These are phyloP conservation scores for Fusarium sambucinum DNA, from an alignment of 2,329 filamentous ascomycete species.

Conservation along the genomic window DNA sequence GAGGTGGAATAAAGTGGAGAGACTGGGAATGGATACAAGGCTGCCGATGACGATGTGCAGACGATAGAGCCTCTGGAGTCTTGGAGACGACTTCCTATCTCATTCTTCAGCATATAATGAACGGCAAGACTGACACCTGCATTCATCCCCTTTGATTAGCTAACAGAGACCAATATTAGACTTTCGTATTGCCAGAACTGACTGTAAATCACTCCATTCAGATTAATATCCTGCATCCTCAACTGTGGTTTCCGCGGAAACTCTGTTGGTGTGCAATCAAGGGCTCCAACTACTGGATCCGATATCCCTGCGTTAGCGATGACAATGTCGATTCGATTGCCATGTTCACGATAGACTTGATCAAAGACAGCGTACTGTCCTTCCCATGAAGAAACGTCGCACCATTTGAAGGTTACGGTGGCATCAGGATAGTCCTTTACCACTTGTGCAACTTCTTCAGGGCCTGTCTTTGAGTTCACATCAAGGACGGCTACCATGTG, in stretches of 20 bases:
- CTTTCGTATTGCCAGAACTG: accelerated
- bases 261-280: neutral
- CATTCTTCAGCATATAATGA: conserved; percentile 9
- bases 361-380: neutral
- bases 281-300: conserved; percentile 8
- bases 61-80: conserved; percentile 1
- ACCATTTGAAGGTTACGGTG: neutral
- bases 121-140: neutral
- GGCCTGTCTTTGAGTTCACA: conserved; percentile 4
- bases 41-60: conserved; percentile 1
- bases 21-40: neutral
- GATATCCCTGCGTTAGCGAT: conserved; percentile 8
- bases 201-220: conserved; percentile 5
- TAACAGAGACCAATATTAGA: accelerated
- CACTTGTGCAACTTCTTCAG: neutral
- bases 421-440: neutral
- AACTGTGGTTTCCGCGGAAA: neutral
- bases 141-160: accelerated
- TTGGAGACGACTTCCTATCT: neutral
- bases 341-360: neutral
- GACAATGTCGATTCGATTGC: neutral
- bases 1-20: neutral
- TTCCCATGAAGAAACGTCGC: conserved; percentile 8
- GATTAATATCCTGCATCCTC: conserved; percentile 3
- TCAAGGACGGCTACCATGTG: conserved; percentile 8